Percentiles rank a stretch among this genome's conserved stretches.
These are phyloP conservation scores for Phoenix roebelenii DNA, from an alignment of 176 grass and related monocot species.

Conservation along the genomic window DNA sequence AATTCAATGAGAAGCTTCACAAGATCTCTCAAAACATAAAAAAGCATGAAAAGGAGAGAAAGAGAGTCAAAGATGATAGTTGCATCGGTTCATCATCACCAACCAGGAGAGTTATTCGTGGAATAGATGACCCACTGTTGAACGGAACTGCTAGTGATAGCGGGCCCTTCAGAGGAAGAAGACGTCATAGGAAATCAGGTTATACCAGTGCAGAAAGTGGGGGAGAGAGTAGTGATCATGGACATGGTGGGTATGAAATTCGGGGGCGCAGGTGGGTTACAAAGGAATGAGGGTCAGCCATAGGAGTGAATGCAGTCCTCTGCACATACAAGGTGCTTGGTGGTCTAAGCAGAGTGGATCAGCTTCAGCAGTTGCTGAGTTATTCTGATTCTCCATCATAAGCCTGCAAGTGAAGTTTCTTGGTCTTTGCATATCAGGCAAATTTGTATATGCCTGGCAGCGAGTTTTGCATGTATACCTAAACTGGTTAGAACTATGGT, in stretches of 20 bases:
- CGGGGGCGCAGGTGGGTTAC: conserved; percentile 52
- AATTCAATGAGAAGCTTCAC: conserved; percentile 35
- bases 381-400: too few species aligned
- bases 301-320: too few species aligned
- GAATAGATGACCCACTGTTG: conserved; percentile 85
- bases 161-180: conserved; percentile 46
- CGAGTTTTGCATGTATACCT: too few species aligned
- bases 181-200: conserved; percentile 31
- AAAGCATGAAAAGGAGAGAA: conserved; percentile 47
- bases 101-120: conserved; percentile 41
- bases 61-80: conserved; percentile 62
- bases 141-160: conserved; percentile 61
- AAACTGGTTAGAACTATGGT: too few species aligned
- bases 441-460: too few species aligned
- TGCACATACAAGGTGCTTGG: too few species aligned
- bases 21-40: conserved; percentile 35
- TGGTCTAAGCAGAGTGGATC: too few species aligned
- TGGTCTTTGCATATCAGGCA: too few species aligned
- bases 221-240: conserved; percentile 32
- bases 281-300: conserved; percentile 23
- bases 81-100: conserved; percentile 36
- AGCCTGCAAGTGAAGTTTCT: too few species aligned
- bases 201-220: conserved; percentile 24
- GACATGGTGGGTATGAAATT: conserved; percentile 43
- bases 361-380: too few species aligned